These are phyloP conservation scores for Cucumis sativus DNA, from an alignment of 306 rosid species.

Conservation along the genomic window DNA sequence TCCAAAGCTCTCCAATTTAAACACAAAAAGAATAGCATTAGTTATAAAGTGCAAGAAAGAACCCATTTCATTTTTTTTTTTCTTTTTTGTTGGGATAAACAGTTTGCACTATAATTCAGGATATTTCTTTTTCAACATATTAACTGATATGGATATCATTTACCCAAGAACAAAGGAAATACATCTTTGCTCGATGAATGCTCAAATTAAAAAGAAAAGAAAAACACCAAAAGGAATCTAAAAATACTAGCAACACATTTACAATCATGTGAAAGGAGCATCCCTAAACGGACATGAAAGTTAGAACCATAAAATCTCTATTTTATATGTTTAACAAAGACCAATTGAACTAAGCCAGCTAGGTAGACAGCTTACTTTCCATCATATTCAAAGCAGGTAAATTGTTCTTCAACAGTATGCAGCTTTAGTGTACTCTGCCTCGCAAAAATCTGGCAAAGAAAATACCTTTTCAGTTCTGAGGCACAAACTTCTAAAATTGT, in stretches of 20 bases:
- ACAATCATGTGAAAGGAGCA: neutral
- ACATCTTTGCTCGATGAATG: neutral
- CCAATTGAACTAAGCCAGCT: neutral
- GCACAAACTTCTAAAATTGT: constrained; percentile 6
- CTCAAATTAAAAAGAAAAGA: neutral
- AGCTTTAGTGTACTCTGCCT: constrained; percentile 37
- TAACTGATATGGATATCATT: neutral
- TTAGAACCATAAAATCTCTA: neutral
- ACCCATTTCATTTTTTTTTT: neutral
- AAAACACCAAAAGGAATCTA: neutral
- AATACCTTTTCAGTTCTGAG: constrained; percentile 12
- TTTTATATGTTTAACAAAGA: neutral
- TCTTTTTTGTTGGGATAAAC: too few species aligned
- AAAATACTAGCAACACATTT: neutral
- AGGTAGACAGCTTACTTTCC: constrained; percentile 30
- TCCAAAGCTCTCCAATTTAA: neutral
- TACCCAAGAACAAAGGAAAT: neutral
- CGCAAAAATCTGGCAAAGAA: constrained; percentile 30
- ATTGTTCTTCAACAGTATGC: constrained; percentile 31
- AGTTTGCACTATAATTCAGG: neutral
- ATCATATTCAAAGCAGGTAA: constrained; percentile 40
- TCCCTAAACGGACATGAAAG: neutral
- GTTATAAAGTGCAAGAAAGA: neutral
- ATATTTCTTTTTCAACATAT: neutral
- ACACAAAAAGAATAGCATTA: neutral